Evolutionary conservation across 1,139 yeast species (phyloP), one percentile per base, ranked within the genome.

Genomic region (Geotrichum siamense): DNA sequence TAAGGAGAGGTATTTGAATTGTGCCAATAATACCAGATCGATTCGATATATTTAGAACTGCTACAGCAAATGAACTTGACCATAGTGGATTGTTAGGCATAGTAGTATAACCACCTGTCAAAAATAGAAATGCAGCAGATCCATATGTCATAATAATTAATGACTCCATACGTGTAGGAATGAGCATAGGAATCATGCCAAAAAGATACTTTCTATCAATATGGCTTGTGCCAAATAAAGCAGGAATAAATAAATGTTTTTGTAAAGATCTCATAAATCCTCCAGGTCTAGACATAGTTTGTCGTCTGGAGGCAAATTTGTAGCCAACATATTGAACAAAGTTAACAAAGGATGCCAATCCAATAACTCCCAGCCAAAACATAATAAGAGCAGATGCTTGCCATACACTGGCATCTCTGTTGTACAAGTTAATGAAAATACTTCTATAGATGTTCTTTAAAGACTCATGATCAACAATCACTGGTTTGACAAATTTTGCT

Each of bases 111-210:
- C 70, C 65, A 27, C 69, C 61, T 13, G 68, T 61, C 46, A 66
- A 51, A 38, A 75, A 64, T 16, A 75, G 64, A 9, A 72, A 46
- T 35, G 71, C 67, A 47, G 79, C 59, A 2, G 69, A 56, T 10
- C 74, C 53, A 59, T 76, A 79, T 8, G 73, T 64, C 9, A 63
- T 50, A 16, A 80, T 62, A 36, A 76, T 63, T 5, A 76, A 49
- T 0, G 78, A 58, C 60, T 82, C 93, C 49, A 74, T 63, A 48
- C 93, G 69, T 0, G 87, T 75, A 0, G 94, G 94, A 10, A 79
- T 38, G 35, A 56, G 51, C 39, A 62, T 49, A 4, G 51, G 59
- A 26, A 61, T 43, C 27, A 39, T 34, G 56, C 58, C 31, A 56
- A 50, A 27, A 51, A 51, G 38, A 44, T 48, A 39, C 48, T 53